Evolutionary conservation across 768 basidiomycete species (phyloP).

Genomic region (Asterophora lycoperdoides): DNA sequence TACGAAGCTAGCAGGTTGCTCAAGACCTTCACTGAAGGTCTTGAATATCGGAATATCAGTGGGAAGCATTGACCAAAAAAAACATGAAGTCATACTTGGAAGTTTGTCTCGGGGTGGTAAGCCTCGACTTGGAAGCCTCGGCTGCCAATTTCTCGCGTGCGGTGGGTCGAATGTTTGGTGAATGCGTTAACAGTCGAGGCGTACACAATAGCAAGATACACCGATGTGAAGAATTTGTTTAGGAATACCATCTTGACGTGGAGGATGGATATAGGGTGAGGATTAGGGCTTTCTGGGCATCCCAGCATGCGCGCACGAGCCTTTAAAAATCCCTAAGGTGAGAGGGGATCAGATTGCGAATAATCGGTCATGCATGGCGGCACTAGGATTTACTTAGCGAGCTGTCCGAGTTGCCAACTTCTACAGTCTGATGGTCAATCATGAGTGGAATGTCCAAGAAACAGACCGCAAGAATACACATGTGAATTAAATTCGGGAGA

Average conservation of each 20-base stretch:
- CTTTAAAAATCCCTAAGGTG: background rate
- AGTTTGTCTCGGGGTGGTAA: constrained; percentile 2
- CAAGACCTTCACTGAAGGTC: constrained; percentile 27
- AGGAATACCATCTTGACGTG: constrained; percentile 19
- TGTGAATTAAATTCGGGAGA: background rate
- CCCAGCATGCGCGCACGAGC: background rate
- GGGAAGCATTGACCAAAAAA: background rate
- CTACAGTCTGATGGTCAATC: constrained; percentile 2
- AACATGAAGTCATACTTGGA: background rate
- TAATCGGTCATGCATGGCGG: background rate
- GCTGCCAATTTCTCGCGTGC: constrained; percentile 21
- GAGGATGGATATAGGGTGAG: background rate
- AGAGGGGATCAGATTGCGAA: background rate
- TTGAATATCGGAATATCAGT: constrained; percentile 9
- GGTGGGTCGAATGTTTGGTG: constrained; percentile 21
- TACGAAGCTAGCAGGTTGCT: constrained; percentile 15
- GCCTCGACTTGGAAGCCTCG: constrained; percentile 24
- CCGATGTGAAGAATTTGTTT: constrained; percentile 27
- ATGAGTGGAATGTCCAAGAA: background rate
- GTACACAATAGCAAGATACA: constrained; percentile 25
- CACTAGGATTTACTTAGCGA: background rate
- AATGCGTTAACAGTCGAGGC: constrained; percentile 13
- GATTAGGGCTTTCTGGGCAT: background rate
- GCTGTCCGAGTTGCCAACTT: background rate
- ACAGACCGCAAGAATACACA: background rate